Evolutionary conservation across 148 eudicot species (phyloP).

Genomic region (Rheum nobile): DNA sequence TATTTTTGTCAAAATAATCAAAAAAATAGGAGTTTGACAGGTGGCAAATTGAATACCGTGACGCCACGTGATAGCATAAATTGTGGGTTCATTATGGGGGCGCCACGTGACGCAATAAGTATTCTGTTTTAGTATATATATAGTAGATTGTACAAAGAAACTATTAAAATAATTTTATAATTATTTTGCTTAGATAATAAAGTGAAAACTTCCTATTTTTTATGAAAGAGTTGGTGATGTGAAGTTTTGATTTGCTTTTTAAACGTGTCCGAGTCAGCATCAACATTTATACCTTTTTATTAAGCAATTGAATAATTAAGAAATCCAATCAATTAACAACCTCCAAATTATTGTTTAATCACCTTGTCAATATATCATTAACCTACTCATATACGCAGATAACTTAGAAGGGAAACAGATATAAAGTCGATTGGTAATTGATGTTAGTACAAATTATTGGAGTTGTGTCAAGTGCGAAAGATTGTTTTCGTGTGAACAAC

Average conservation of each 20-base stretch:
- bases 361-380: neutral
- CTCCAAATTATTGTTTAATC: neutral
- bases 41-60: too few species aligned
- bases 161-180: neutral
- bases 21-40: too few species aligned
- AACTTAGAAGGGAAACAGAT: neutral
- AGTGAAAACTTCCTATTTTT: neutral
- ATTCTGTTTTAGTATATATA: too few species aligned
- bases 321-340: neutral
- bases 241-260: neutral
- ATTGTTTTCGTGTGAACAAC: too few species aligned
- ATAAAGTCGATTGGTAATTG: neutral
- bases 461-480: too few species aligned
- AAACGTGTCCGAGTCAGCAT: conserved; percentile 1
- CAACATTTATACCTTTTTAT: neutral
- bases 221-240: neutral
- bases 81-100: too few species aligned
- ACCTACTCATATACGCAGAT: neutral
- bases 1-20: too few species aligned
- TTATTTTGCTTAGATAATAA: neutral
- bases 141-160: conserved; percentile 1
- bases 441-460: neutral
- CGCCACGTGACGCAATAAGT: too few species aligned
- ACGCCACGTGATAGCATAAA: too few species aligned
- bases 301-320: neutral